Base-by-base conservation (phyloP, 2,329 filamentous ascomycete species). In the Xylaria sp. region DNA sequence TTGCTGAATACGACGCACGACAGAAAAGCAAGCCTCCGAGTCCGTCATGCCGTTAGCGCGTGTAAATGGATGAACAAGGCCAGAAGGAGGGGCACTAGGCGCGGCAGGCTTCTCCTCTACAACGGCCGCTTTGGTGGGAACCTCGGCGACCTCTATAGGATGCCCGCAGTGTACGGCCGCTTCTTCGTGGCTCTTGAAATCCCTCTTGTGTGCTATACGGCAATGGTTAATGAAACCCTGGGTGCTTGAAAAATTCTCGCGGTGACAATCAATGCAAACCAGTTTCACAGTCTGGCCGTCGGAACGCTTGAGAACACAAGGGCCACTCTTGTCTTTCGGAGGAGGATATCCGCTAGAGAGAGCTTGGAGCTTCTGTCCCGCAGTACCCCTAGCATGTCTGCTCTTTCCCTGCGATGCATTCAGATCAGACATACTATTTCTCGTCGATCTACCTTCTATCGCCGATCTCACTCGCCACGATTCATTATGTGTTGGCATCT, bases 221-320 rank as follows among this genome's bases (percentile, higher is more conserved):
- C 95, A 98, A 79, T 99, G 96, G 78, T 99, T 99, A 83, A 99
- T 96, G 82, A 98, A 98, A n/a, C 96, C 96, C 81, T 98, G 96
- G 0, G 94, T 97, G 82, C 94, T 98, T 65, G 92, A 94, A 78
- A 98, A 98, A 80, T 98, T 93, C 79, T 94, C 93, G 72, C 95
- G 88, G 59, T 94, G 87, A 81, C 96, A 98, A 80, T 96, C 92
- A 68, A 92, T 82, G 84, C 96, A 99, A 72, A 97, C 91, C 58
- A 98, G 87, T 81, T 97, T 97, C 72, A 98, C 95, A 72, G 91
- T 90, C 77, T 93, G 87, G 65, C 93, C 93, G 81, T 98, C 94
- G 63, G 92, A 91, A 75, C 94, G 91, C 82, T 94, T 94, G 78
- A 97, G 86, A 73, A 96, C 86, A 80, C 94, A 93, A 66, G 94